Base-by-base conservation (phyloP, 768 basidiomycete species). In the Panaeolus papilionaceus region DNA sequence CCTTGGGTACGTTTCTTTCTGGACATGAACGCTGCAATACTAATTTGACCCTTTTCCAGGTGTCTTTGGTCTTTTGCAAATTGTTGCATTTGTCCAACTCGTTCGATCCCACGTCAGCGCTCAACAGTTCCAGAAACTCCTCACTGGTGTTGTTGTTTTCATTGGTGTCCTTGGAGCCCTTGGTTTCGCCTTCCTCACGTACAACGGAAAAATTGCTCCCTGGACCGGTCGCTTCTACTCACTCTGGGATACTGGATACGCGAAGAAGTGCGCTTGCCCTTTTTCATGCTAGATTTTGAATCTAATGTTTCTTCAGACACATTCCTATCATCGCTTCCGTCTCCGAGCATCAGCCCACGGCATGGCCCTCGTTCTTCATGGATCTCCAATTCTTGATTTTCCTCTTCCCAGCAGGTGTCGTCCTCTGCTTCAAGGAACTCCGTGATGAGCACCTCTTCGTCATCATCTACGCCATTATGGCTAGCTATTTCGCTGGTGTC, bases 161-260 rank as follows among this genome's bases (percentile, higher is more conserved):
- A 84, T 87, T 23, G 94, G 94, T 69, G 49, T 92, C 1, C 79
- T 95, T 33, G 95, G 94, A 44, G 84, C 90, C 64, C 78, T 83
- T 4, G 92, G 86, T 0, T 89, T 99, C 66, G 88, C 89, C 51
- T 87, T 86, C 61, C 85, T 99, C 70, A 98, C 97, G 0, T 93
- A 94, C 81, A 92, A 90, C 68, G 97, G 96, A 20, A 93, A 90
- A 88, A 99, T 99, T 72, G 96, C 97, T 4, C 97, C 97, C 0
- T 99, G 98, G 96, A 99, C 97, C n/a, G 98, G 98, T 44, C 92
- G 98, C 66, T 99, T 99, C 86, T 99, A 99, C 80, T 98, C 96
- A 0, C 84, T 99, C 2, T 99, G 98, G 98, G 98, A 99, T 78
- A 99, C 97, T 0, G 97, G 95, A 38, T 99, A 99, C 75, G 98